A percentile compares a stretch with the other conserved stretches of the same genome.
phyloP scores from a whole-genome alignment of 2,329 filamentous ascomycete genomes.

The Colletotrichum destructivum region DNA sequence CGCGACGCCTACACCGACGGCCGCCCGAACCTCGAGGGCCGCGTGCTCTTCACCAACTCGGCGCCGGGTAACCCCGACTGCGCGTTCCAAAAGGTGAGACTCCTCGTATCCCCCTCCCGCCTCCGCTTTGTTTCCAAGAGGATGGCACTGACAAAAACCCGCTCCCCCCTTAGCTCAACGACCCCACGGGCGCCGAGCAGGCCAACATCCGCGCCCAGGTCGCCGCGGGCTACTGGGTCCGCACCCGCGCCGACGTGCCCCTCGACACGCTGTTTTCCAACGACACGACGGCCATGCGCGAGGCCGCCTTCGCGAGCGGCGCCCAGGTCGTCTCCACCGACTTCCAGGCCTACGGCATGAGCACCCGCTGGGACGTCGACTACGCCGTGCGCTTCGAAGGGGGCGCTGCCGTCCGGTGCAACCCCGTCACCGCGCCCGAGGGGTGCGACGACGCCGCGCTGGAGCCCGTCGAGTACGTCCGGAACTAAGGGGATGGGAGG shows the following conservation, averaged over 20 bases:
- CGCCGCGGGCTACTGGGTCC: slow-evolving; percentile 63
- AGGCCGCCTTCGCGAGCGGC: slow-evolving; percentile 60
- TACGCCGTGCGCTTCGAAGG: slow-evolving; percentile 55
- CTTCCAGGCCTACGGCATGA: slow-evolving; percentile 63
- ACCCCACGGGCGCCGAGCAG: slow-evolving; percentile 54
- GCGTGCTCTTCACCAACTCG: slow-evolving; percentile 65
- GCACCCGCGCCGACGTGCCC: slow-evolving; percentile 63
- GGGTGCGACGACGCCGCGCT: slow-evolving; percentile 43
- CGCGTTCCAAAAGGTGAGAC: slow-evolving; percentile 60
- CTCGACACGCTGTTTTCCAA: slow-evolving; percentile 58
- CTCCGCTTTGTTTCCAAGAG: background rate
- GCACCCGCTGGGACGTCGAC: slow-evolving; percentile 61
- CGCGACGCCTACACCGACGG: slow-evolving; percentile 56
- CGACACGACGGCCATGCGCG: slow-evolving; percentile 57
- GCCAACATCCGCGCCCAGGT: slow-evolving; percentile 61
- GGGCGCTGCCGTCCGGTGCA: slow-evolving; percentile 49
- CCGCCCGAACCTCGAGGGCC: slow-evolving; percentile 55
- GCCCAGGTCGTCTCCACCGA: slow-evolving; percentile 67
- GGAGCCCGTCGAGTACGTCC: slow-evolving; percentile 44
- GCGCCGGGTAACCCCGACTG: slow-evolving; percentile 60
- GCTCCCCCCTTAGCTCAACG: slow-evolving; percentile 55
- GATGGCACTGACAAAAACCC: background rate
- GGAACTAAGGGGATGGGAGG: slow-evolving; percentile 31
- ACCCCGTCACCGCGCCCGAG: slow-evolving; percentile 48
- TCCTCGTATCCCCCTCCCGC: too few relatives aligned